These are phyloP conservation scores for Entamoeba histolytica DNA, from an alignment of 208 protist genomes.

Conservation along the genomic window DNA sequence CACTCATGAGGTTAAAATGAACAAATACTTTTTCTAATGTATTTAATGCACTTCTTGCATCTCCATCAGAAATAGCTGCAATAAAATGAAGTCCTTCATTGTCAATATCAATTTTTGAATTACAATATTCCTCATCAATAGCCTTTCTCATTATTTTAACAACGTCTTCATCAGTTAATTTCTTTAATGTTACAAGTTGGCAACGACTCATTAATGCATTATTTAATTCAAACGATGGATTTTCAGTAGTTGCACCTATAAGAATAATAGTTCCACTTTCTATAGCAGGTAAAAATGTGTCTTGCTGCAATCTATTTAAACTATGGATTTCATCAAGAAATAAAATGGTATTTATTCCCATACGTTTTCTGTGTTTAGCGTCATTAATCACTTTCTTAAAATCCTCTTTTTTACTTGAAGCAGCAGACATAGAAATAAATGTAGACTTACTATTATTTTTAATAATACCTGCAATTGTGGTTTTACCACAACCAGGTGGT, in stretches of 20 bases:
- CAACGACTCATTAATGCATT: neutral
- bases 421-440: slow-evolving; percentile 23
- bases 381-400: neutral
- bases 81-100: neutral
- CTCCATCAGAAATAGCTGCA: neutral
- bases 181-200: neutral
- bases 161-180: neutral
- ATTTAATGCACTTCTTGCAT: neutral
- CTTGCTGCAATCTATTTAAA: slow-evolving; percentile 36
- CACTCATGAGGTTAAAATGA: neutral
- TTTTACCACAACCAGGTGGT: slow-evolving; percentile 38
- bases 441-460: neutral
- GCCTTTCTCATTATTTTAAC: neutral
- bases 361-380: neutral
- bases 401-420: slow-evolving; percentile 11
- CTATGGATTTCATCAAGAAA: slow-evolving; percentile 44
- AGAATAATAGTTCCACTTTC: slow-evolving; percentile 34
- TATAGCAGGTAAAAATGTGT: slow-evolving; percentile 31
- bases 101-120: neutral
- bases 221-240: slow-evolving; percentile 21
- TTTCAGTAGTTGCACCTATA: slow-evolving; percentile 46
- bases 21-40: neutral
- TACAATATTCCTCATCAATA: neutral
- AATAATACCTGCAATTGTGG: slow-evolving; percentile 31
- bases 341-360: slow-evolving; percentile 18